phyloP scores from a whole-genome alignment of 176 grass and related monocot species.

The maize (Zea mays) region DNA sequence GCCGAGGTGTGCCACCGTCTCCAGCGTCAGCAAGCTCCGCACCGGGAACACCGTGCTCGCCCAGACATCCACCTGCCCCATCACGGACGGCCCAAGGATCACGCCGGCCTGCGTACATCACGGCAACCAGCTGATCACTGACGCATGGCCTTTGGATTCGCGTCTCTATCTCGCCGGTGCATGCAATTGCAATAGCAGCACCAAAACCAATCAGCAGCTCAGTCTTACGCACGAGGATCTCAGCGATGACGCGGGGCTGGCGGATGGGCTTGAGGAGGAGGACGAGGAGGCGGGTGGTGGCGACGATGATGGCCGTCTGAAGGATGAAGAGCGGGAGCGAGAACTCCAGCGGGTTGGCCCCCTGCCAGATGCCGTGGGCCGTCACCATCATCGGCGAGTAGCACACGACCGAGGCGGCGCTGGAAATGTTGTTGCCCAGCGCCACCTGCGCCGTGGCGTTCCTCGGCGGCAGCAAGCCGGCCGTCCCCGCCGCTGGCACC shows the following conservation, averaged over 20 bases:
- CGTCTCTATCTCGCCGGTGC: too few species aligned
- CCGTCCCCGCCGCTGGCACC: background rate
- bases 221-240: constrained; percentile 48
- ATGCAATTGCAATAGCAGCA: too few species aligned
- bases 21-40: constrained; percentile 55
- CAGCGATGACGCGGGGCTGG: constrained; percentile 58
- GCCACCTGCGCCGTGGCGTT: constrained; percentile 17
- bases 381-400: constrained; percentile 68
- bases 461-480: constrained; percentile 22
- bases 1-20: constrained; percentile 67
- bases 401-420: constrained; percentile 50
- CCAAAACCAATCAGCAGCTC: background rate
- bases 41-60: constrained; percentile 41
- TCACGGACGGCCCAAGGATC: constrained; percentile 61
- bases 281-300: constrained; percentile 42
- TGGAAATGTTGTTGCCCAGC: background rate
- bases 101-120: constrained; percentile 35
- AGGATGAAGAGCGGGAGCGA: constrained; percentile 65
- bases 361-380: constrained; percentile 60
- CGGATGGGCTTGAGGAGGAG: constrained; percentile 58
- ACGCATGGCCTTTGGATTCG: too few species aligned
- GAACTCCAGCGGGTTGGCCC: constrained; percentile 55
- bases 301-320: constrained; percentile 52
- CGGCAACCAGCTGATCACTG: background rate
- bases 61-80: constrained; percentile 51